These are phyloP conservation scores for Cinnamomum chago DNA, from an alignment of 164 flowering plant species.

Conservation along the genomic window DNA sequence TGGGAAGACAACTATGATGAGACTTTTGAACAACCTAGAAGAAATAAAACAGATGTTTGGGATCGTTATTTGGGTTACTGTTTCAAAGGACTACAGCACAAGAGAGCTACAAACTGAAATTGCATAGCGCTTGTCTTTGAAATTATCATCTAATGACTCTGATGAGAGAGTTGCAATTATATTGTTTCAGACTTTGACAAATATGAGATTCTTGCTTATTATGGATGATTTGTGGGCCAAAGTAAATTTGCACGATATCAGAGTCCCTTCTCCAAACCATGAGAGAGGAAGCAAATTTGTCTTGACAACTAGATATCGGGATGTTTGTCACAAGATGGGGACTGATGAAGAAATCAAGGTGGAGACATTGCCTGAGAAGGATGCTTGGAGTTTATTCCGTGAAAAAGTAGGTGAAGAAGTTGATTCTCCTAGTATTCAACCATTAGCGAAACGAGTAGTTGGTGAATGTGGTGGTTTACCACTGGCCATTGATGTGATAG, in stretches of 20 bases:
- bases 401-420: constrained; percentile 10
- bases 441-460: constrained; percentile 1
- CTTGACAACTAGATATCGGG: constrained; percentile 11
- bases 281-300: constrained; percentile 21
- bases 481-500: constrained; percentile 8
- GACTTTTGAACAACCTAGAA: constrained; percentile 11
- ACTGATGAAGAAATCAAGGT: constrained; percentile 11
- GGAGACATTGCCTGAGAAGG: constrained; percentile 9
- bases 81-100: constrained; percentile 4
- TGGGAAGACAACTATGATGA: constrained; percentile 27
- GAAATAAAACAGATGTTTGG: constrained; percentile 15
- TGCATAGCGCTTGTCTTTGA: constrained; percentile 8
- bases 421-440: constrained; percentile 1
- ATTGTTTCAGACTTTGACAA: constrained; percentile 8
- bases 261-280: not conserved
- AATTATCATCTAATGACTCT: not conserved
- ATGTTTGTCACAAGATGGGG: constrained; percentile 10
- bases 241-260: too few relatives aligned
- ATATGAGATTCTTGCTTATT: constrained; percentile 23
- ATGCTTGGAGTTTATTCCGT: constrained; percentile 23
- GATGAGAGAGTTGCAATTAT: not conserved
- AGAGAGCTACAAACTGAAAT: constrained; percentile 1
- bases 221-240: constrained; percentile 5
- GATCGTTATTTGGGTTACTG: constrained; percentile 20
- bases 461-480: constrained; percentile 23